These are phyloP conservation scores for Ochetophila trinervis DNA, from an alignment of 306 rosid species.

Conservation along the genomic window DNA sequence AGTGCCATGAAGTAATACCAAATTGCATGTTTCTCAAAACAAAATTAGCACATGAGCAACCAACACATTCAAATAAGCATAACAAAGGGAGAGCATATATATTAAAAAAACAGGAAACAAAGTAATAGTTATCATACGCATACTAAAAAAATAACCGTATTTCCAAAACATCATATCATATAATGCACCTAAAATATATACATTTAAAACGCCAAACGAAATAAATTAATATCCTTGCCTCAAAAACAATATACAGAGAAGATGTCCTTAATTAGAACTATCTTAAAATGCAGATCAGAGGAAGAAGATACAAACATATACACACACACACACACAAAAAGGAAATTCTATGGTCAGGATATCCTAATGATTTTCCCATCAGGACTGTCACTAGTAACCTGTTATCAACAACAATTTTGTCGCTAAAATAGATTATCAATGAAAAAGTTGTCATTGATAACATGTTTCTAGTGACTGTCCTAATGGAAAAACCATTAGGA, in stretches of 20 bases:
- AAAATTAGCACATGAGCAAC: not conserved
- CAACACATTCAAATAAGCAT: not conserved
- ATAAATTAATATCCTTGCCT: not conserved
- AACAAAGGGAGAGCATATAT: not conserved
- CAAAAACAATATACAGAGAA: not conserved
- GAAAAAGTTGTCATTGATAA: no score
- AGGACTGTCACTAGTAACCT: no score
- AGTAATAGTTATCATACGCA: not conserved
- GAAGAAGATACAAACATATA: no score
- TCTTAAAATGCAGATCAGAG: no score
- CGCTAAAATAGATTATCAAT: no score
- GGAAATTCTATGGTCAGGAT: no score
- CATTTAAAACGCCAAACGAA: not conserved
- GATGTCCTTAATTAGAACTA: no score
- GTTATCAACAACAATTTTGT: no score
- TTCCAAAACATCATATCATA: not conserved
- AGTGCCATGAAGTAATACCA: constrained; percentile 19
- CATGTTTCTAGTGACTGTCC: no score
- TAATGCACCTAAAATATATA: not conserved
- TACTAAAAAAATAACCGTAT: not conserved
- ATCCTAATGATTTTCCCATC: no score
- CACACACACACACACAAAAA: no score
- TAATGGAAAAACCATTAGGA: no score
- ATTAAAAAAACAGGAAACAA: not conserved
- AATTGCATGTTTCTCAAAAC: constrained; percentile 3